Evolutionary conservation across 768 basidiomycete genomes (phyloP), one percentile per base, ranked within the genome.

Genomic region (Lenzites betulinus): DNA sequence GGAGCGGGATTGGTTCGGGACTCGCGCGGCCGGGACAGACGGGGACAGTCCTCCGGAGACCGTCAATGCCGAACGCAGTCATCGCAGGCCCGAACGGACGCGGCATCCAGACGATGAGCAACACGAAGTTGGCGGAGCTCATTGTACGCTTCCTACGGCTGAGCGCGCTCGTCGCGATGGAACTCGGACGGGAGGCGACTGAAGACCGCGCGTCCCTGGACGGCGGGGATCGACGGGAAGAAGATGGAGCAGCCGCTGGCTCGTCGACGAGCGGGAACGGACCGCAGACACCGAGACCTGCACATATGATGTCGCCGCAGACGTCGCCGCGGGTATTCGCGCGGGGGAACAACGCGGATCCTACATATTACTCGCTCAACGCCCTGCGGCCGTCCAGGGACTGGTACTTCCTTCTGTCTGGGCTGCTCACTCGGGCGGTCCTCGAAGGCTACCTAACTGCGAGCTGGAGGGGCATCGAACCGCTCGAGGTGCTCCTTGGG

Each of bases 401-500:
- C 64, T 95, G 93, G 93, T 95, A 93, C 72, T 79, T 88, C 74
- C 79, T 95, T 13, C 78, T 93, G 16, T 83, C 84, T 0, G 87
- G 89, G 1, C 76, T 95, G 23, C 77, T 93, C 28, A 92, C 92
- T 6, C 83, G 92, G n/a, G 91, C 91, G 0, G 89, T 86, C 20
- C 74, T 95, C 52, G 92, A 95, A 68, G 93, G 93, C 0, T 95
- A 94, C 69, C 78, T 94, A 46, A 86, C 85, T 1, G 88, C 85
- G 11, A 88, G 89, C 0, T 95, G 93, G 93, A 81, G 79, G 28
- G 92, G 93, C 0, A 74, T 82, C 1, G 82, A 85, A 39, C 85
- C 87, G 6, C 80, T 86, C 11, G 87, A 91, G 66, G 84, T 88
- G 60, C 73, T 95, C 56, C 73, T 94, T 49, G 85, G 87, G 2